Conservation (phyloP, 192 early-diverging fungal genomes). For the Phlyctochytrium planicorne region DNA sequence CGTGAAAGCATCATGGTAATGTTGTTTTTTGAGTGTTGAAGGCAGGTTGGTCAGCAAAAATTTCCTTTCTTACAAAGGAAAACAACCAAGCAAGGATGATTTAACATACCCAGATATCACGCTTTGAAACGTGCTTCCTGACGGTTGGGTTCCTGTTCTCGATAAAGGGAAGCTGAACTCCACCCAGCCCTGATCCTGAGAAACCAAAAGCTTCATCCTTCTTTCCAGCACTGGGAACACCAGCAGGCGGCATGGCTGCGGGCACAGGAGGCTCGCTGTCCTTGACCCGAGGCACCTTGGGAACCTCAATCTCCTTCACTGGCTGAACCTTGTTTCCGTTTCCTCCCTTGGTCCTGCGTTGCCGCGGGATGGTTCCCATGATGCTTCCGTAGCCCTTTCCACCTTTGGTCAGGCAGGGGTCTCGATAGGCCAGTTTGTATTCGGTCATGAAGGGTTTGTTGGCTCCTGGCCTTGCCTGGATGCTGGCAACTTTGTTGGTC, state of each 20-base stretch:
- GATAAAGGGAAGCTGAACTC: background rate
- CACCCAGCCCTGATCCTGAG: background rate
- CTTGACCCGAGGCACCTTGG: background rate
- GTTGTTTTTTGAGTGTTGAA: too few relatives aligned
- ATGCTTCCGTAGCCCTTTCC: background rate
- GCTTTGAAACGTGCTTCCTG: slow-evolving; percentile 3
- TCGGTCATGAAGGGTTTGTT: slow-evolving; percentile 42
- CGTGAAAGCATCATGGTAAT: too few relatives aligned
- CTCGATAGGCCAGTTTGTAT: slow-evolving; percentile 35
- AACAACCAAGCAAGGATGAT: background rate
- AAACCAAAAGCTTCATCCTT: background rate
- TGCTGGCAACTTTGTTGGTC: background rate
- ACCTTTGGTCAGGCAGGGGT: slow-evolving; percentile 14
- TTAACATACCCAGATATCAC: slow-evolving; percentile 3
- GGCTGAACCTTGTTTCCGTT: background rate
- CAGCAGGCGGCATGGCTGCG: background rate
- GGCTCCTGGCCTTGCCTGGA: slow-evolving; percentile 6
- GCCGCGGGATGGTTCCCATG: background rate
- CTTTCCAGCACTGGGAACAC: too few relatives aligned
- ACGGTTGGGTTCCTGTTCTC: background rate
- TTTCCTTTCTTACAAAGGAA: background rate
- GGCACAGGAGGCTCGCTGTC: background rate
- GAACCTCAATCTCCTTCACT: too few relatives aligned
- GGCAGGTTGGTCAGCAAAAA: background rate
- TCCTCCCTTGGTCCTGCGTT: background rate